Evolutionary conservation across 176 grass and related monocot species (phyloP).

Genomic region (Carex pumila): DNA sequence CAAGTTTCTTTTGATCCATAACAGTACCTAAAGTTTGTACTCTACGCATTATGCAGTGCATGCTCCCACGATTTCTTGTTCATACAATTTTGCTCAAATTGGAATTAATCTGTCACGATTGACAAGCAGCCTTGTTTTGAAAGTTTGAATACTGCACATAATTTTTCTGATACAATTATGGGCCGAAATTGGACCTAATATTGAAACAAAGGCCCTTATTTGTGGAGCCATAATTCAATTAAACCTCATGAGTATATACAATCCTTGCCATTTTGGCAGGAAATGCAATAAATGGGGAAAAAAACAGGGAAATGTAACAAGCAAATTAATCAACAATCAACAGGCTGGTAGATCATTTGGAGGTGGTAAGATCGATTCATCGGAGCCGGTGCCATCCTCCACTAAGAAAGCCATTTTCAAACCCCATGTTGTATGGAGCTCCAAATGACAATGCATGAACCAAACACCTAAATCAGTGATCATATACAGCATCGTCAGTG

Average conservation of each 20-base stretch:
- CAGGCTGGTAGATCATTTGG: conserved; percentile 45
- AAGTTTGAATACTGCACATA: background rate
- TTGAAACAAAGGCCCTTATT: conserved; percentile 4
- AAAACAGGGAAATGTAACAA: background rate
- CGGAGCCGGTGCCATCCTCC: conserved; percentile 33
- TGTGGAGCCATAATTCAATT: background rate
- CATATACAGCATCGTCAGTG: background rate
- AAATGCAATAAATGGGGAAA: background rate
- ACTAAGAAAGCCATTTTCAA: conserved; percentile 51
- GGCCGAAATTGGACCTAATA: background rate
- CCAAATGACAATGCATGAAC: conserved; percentile 62
- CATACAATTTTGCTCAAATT: background rate
- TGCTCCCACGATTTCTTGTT: background rate
- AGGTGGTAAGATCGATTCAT: conserved; percentile 38
- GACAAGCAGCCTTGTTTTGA: background rate
- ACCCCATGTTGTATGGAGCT: conserved; percentile 52
- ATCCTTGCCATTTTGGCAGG: conserved; percentile 7
- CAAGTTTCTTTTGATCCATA: background rate
- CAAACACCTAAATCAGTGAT: conserved; percentile 43
- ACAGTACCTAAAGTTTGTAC: background rate
- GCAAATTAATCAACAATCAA: conserved; percentile 17
- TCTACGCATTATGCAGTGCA: background rate
- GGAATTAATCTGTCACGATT: background rate
- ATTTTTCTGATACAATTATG: background rate
- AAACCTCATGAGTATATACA: conserved; percentile 10